phyloP scores from a whole-genome alignment of 495 filamentous ascomycete species.

The Lindgomyces ingoldianus region DNA sequence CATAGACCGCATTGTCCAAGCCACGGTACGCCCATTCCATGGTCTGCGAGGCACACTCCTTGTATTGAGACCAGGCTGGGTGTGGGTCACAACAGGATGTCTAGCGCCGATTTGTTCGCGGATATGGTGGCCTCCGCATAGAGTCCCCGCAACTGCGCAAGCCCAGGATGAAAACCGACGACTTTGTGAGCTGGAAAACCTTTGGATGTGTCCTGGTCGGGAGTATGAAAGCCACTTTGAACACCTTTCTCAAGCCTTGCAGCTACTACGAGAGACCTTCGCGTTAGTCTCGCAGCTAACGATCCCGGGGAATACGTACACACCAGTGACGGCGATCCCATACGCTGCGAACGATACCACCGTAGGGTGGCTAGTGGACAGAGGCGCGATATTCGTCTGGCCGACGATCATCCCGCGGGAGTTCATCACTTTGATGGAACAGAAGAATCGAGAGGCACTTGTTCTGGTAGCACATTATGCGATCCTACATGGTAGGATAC shows the following conservation, averaged over 20 bases:
- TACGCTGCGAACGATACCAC: constrained; percentile 16
- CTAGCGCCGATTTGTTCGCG: constrained; percentile 7
- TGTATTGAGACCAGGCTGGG: constrained; percentile 26
- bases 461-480: constrained; percentile 32
- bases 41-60: constrained; percentile 20
- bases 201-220: constrained; percentile 23
- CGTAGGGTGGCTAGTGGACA: constrained; percentile 23
- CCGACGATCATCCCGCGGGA: constrained; percentile 8
- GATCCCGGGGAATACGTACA: not conserved
- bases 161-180: constrained; percentile 24
- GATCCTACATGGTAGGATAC: constrained; percentile 19
- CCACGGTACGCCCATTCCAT: constrained; percentile 1
- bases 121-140: constrained; percentile 27
- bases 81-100: constrained; percentile 15
- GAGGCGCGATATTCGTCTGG: constrained; percentile 30
- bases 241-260: constrained; percentile 1
- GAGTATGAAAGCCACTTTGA: constrained; percentile 9
- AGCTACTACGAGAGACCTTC: constrained; percentile 11
- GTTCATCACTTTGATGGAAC: constrained; percentile 24
- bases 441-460: constrained; percentile 27
- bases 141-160: constrained; percentile 1
- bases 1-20: constrained; percentile 7
- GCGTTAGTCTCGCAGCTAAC: constrained; percentile 29
- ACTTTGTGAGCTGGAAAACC: constrained; percentile 15
- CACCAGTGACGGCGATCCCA: not conserved